Evolutionary conservation across 495 filamentous ascomycete species (phyloP).

Genomic region (Penicillium odoratum): DNA sequence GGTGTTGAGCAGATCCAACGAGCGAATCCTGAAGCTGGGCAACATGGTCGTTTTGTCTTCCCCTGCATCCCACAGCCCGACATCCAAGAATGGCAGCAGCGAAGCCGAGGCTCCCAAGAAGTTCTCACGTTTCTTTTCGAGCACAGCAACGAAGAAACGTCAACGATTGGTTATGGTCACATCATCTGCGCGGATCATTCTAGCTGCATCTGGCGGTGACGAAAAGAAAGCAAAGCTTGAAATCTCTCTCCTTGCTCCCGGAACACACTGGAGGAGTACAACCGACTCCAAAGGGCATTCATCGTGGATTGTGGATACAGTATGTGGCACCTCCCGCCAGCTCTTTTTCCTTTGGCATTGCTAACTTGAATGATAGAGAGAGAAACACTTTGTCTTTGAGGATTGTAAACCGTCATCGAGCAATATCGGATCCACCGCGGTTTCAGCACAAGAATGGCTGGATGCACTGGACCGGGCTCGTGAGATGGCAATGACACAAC

Average conservation of each 20-base stretch:
- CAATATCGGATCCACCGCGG: conserved; percentile 43
- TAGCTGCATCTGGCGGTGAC: conserved; percentile 90
- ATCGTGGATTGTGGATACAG: conserved; percentile 91
- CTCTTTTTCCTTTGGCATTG: not conserved
- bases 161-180: conserved; percentile 96
- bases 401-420: conserved; percentile 68
- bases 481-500: conserved; percentile 75
- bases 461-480: conserved; percentile 78
- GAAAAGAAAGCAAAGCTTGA: conserved; percentile 95
- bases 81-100: conserved; percentile 60
- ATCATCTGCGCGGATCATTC: conserved; percentile 80
- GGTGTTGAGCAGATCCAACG: conserved; percentile 84
- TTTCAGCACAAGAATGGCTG: conserved; percentile 80
- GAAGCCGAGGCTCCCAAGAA: conserved; percentile 71
- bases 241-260: conserved; percentile 72
- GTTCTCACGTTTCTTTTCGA: conserved; percentile 88
- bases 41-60: conserved; percentile 81
- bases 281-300: conserved; percentile 79
- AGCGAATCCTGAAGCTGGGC: conserved; percentile 92
- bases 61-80: conserved; percentile 66
- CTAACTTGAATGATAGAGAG: conserved; percentile 57
- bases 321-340: conserved; percentile 49
- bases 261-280: conserved; percentile 73
- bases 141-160: conserved; percentile 85
- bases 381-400: conserved; percentile 92